Conservation (phyloP, 2,329 filamentous ascomycete genomes). For the Diaporthe sp. region DNA sequence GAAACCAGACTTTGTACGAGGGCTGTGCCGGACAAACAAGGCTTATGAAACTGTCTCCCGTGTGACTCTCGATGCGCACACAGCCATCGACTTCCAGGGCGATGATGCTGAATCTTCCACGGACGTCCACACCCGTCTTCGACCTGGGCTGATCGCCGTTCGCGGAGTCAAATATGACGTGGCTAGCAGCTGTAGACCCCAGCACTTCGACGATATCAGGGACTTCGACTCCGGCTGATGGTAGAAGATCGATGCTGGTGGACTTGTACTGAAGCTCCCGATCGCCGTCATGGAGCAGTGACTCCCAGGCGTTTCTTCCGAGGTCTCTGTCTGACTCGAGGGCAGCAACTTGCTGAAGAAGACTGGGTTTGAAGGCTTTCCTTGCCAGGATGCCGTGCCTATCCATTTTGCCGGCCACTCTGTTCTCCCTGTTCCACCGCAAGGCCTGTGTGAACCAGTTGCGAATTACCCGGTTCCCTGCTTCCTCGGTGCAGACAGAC, state of each 20-base stretch:
- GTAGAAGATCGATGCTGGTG: conserved; percentile 52
- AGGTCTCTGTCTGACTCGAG: conserved; percentile 25
- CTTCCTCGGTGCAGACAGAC: conserved; percentile 83
- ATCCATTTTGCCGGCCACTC: conserved; percentile 43
- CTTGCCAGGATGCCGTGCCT: conserved; percentile 46
- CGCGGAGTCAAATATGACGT: conserved; percentile 72
- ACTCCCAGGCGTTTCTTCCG: conserved; percentile 42
- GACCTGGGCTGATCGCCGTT: conserved; percentile 64
- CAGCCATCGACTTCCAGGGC: conserved; percentile 74
- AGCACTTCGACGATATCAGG: conserved; percentile 69
- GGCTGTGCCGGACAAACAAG: conserved; percentile 35
- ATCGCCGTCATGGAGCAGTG: conserved; percentile 37
- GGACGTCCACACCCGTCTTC: conserved; percentile 57
- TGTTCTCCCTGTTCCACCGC: conserved; percentile 67
- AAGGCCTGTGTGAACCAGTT: conserved; percentile 82
- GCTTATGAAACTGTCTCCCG: conserved; percentile 59
- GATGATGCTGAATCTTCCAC: conserved; percentile 81
- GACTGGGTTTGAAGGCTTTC: conserved; percentile 51
- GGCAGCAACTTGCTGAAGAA: conserved; percentile 48
- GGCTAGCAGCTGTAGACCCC: conserved; percentile 55
- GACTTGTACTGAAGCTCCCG: conserved; percentile 53
- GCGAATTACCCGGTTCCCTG: conserved; percentile 73
- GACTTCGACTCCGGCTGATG: conserved; percentile 59
- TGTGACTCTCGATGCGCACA: conserved; percentile 69
- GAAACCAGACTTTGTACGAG: conserved; percentile 47